phyloP scores from a whole-genome alignment of 331 rosid species.

The Spiraea crenata region DNA sequence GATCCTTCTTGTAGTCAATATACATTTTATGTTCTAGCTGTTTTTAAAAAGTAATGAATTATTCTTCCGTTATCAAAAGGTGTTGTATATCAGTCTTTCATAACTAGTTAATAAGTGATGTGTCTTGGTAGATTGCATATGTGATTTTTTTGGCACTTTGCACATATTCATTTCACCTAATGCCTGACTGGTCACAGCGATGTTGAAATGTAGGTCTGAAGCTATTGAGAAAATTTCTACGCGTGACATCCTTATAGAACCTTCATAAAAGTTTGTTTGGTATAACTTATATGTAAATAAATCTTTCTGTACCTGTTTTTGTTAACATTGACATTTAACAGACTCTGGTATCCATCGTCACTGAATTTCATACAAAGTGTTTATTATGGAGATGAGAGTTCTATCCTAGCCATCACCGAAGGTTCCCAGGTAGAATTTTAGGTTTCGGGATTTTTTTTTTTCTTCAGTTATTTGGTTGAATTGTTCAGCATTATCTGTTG shows the following conservation, averaged over 20 bases:
- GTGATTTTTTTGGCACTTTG: neutral
- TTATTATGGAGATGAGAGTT: constrained; percentile 52
- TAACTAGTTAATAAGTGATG: neutral
- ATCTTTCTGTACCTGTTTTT: constrained; percentile 17
- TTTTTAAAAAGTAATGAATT: no score
- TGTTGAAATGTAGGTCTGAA: constrained; percentile 4
- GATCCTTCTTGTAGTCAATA: neutral
- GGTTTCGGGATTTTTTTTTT: constrained; percentile 21
- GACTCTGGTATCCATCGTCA: constrained; percentile 79
- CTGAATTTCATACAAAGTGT: constrained; percentile 52
- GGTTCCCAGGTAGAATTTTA: constrained; percentile 72
- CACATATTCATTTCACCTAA: neutral
- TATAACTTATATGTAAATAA: neutral
- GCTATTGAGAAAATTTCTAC: neutral
- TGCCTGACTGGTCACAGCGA: neutral
- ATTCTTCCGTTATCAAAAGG: neutral
- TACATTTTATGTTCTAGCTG: no score
- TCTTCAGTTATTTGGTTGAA: constrained; percentile 16
- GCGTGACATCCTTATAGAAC: neutral
- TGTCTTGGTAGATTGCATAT: neutral
- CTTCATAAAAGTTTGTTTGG: constrained; percentile 5
- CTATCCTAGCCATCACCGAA: constrained; percentile 70
- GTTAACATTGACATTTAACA: constrained; percentile 38
- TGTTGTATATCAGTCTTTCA: neutral
- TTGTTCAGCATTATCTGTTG: constrained; percentile 21